Percentiles rank a stretch among this genome's conserved stretches.
Conservation (phyloP, 2,329 filamentous ascomycete species). For the Colletotrichum gigasporum region DNA sequence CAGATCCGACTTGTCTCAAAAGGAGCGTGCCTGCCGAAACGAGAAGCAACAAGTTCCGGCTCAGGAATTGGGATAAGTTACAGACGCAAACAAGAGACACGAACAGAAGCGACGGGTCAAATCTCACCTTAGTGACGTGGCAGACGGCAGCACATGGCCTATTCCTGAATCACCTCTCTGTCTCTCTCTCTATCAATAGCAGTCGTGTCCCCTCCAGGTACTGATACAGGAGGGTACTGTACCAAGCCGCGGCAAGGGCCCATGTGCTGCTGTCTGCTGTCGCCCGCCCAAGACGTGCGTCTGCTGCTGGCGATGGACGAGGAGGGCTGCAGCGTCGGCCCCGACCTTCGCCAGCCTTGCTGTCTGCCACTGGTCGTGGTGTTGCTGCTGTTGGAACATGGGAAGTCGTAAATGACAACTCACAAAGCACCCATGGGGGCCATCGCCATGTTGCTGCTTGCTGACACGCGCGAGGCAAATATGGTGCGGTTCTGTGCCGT, state of each 20-base stretch:
- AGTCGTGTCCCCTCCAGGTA: neutral
- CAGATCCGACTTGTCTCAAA: conserved; percentile 22
- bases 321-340: conserved; percentile 12
- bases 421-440: conserved; percentile 8
- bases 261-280: conserved; percentile 11
- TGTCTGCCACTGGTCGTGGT: neutral
- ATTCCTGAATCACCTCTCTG: neutral
- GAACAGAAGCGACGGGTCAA: conserved; percentile 27
- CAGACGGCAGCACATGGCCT: conserved; percentile 16
- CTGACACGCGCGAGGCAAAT: conserved; percentile 20
- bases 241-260: neutral
- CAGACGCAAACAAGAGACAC: neutral
- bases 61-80: neutral
- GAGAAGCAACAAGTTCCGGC: neutral
- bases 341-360: conserved; percentile 2
- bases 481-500: neutral
- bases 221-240: conserved; percentile 19
- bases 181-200: conserved; percentile 16
- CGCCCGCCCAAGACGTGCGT: neutral
- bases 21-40: neutral
- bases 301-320: neutral
- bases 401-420: conserved; percentile 22
- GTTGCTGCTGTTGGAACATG: neutral
- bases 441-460: conserved; percentile 15
- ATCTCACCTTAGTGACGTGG: conserved; percentile 30